Conservation (phyloP, 306 rosid genomes). For the Cicer bijugum region DNA sequence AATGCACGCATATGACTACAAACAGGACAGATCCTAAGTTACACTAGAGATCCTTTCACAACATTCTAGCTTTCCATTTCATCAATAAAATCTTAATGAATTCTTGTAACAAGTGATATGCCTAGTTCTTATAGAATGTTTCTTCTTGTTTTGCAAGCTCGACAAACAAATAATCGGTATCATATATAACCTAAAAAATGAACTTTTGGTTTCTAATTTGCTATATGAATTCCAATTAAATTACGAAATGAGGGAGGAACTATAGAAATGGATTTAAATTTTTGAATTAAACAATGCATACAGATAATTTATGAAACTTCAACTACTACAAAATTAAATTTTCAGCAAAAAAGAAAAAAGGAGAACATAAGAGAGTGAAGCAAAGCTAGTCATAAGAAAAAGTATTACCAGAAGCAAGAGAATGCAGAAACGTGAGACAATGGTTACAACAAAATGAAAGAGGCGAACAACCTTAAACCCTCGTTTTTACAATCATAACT, state of each 20-base stretch:
- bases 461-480: constrained; percentile 46
- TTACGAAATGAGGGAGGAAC: background rate
- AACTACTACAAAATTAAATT: background rate
- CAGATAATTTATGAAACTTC: background rate
- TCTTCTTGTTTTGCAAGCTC: background rate
- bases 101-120: background rate
- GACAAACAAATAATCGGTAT: background rate
- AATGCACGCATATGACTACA: too few species aligned
- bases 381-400: background rate
- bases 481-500: constrained; percentile 1
- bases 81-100: constrained; percentile 21
- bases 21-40: constrained; percentile 25
- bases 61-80: constrained; percentile 3
- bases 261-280: background rate
- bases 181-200: background rate
- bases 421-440: background rate
- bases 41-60: constrained; percentile 16
- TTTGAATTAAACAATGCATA: background rate
- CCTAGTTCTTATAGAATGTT: background rate
- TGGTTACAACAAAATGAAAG: background rate
- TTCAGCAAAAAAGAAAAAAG: background rate
- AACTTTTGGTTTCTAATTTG: too few species aligned
- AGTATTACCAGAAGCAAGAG: constrained; percentile 35
- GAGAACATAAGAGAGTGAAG: background rate
- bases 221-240: background rate